Conservation (phyloP, 176 grass and related monocot genomes). For the Oryza rufipogon region DNA sequence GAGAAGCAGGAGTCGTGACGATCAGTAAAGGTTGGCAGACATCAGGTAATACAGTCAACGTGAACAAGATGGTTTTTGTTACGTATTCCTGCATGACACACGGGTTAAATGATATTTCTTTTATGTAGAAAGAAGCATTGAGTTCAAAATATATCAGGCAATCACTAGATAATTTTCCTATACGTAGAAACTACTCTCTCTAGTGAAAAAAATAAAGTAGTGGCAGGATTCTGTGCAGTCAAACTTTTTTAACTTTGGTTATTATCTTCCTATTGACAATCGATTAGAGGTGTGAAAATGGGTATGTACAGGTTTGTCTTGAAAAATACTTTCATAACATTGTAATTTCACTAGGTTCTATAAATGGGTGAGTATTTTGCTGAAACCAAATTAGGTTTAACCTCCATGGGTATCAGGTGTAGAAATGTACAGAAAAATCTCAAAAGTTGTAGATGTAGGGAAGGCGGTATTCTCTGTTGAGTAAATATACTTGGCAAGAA, state of each 20-base stretch:
- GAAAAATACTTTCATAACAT: neutral
- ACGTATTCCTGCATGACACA: constrained; percentile 62
- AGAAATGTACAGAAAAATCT: neutral
- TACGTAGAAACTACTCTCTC: constrained; percentile 5
- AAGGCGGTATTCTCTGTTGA: neutral
- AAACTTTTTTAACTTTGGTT: neutral
- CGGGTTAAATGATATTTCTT: constrained; percentile 5
- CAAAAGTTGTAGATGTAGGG: neutral
- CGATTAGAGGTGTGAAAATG: neutral
- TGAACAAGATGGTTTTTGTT: constrained; percentile 72
- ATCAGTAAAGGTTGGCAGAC: constrained; percentile 67
- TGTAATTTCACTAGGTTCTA: neutral
- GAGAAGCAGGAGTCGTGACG: constrained; percentile 53
- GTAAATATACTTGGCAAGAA: neutral
- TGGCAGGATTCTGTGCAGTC: too few species aligned
- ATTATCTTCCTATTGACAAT: neutral
- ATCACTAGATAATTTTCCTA: constrained; percentile 23
- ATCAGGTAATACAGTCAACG: constrained; percentile 54
- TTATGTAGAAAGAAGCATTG: neutral
- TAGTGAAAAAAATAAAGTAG: neutral
- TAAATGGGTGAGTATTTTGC: neutral
- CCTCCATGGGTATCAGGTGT: neutral
- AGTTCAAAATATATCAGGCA: neutral
- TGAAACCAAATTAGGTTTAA: neutral
- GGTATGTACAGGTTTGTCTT: neutral